Conservation (phyloP, 192 early-diverging fungal species). For the Phlyctochytrium planicorne region DNA sequence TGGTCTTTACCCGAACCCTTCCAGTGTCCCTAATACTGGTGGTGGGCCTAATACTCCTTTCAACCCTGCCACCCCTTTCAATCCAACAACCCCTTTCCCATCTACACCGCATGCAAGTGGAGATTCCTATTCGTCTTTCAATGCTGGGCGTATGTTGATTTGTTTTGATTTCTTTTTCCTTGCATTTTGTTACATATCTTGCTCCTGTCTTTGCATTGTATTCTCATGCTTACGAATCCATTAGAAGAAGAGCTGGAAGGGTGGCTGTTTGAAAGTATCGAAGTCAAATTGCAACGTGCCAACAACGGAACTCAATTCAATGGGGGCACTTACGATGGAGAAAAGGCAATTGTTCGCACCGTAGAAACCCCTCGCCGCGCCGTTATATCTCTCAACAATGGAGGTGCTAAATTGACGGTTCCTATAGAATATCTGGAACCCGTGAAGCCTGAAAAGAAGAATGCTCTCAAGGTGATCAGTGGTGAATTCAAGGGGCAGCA, state of each 20-base stretch:
- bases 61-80: constrained; percentile 30
- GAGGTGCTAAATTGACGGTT: neutral
- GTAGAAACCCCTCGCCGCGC: constrained; percentile 18
- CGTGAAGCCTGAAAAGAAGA: constrained; percentile 30
- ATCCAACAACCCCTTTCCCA: constrained; percentile 28
- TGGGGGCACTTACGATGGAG: constrained; percentile 15
- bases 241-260: constrained; percentile 14
- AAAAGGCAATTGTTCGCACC: constrained; percentile 21
- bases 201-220: neutral
- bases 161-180: no score
- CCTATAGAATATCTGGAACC: constrained; percentile 23
- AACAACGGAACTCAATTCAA: constrained; percentile 13
- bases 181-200: neutral
- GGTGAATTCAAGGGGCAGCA: constrained; percentile 22
- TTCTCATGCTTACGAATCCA: neutral
- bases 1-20: constrained; percentile 21
- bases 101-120: constrained; percentile 10
- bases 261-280: constrained; percentile 31
- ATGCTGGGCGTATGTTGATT: no score
- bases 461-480: constrained; percentile 28
- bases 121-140: neutral
- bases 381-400: constrained; percentile 8
- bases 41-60: constrained; percentile 24
- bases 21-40: constrained; percentile 21
- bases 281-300: constrained; percentile 26